Conservation (phyloP, 352 stramenopile genomes). For the Globisporangium middletonii region DNA sequence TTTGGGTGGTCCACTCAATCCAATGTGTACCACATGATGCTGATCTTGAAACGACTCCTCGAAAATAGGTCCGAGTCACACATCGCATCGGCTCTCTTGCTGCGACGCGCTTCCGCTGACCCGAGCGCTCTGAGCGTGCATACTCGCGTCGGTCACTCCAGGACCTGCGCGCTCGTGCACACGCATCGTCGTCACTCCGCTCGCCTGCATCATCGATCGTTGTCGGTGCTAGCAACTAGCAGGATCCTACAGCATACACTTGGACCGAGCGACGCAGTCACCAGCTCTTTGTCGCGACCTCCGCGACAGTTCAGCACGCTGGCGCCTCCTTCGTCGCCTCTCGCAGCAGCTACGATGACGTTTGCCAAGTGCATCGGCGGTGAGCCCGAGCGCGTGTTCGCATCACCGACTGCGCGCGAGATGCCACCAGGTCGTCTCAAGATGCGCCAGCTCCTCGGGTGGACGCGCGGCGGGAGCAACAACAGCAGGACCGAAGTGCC, state of each 20-base stretch:
- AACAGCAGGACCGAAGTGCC: constrained; percentile 9
- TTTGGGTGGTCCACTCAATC: too few relatives aligned
- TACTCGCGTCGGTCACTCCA: background rate
- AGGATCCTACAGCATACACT: background rate
- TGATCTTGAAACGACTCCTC: too few relatives aligned
- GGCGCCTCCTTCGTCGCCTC: background rate
- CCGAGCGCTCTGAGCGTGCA: too few relatives aligned
- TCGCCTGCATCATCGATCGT: background rate
- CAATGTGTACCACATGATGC: too few relatives aligned
- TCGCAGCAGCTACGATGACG: constrained; percentile 24
- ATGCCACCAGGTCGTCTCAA: constrained; percentile 27
- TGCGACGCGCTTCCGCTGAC: too few relatives aligned
- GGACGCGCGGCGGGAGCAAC: constrained; percentile 22
- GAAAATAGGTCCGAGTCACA: too few relatives aligned
- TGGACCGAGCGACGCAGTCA: background rate
- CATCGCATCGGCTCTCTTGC: too few relatives aligned
- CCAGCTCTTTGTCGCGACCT: background rate
- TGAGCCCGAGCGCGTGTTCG: constrained; percentile 44
- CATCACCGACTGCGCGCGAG: constrained; percentile 24
- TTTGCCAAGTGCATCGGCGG: constrained; percentile 47
- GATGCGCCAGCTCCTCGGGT: constrained; percentile 39
- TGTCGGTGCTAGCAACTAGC: background rate
- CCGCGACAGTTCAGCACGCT: background rate
- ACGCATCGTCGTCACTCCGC: background rate
- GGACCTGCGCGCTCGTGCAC: background rate